Base-by-base conservation (phyloP, 1,284 basidiomycete genomes). In the Entoloma clypeatum region DNA sequence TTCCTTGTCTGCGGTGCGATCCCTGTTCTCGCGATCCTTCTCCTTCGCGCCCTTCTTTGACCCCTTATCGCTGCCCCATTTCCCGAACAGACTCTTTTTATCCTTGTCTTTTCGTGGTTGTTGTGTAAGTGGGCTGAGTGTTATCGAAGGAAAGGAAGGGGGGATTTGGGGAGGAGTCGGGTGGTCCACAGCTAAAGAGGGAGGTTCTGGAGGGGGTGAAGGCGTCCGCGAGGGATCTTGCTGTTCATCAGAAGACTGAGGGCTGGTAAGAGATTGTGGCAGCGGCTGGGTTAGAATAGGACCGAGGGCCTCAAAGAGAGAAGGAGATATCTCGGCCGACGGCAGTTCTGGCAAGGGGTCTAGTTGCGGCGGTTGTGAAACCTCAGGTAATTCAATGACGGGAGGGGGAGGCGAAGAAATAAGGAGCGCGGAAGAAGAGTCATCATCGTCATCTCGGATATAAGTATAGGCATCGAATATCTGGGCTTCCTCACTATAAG, bases 401-500 rank as follows among this genome's bases (percentile, higher is more conserved):
- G 48, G 55, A 39, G 64, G 58, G 11, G 67, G 62, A 26, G 68
- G 68, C 14, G 65, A 56, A 5, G 67, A 59, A 36, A 57, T 50
- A 26, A 62, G 31, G n/a, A 61, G 33, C 10, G 32, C 47, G 32
- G 58, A 49, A 17, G 57, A 32, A 18, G 49, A 40, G 25, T 45
- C 68, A 4, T 74, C 74, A 4, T 81, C 76, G 5, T 69, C 63
- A 10, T 76, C 75, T 69, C 63, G 7, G 74, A 75, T 41, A 34
- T 68, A 63, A n/a, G 65, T 76, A 58, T 94, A 93, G 2, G 88
- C 77, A 52, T 92, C 91, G 57, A 85, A 89, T 49, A 93, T 92
- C 21, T 75, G 75, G 3, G 78, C 64, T 53, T 92, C 89, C 48
- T 89, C 87, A 43, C 79, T 83, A 53, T 81, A 88, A 2, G 81